phyloP scores from a whole-genome alignment of 257 asterid species.

The Nicotiana noctiflora region DNA sequence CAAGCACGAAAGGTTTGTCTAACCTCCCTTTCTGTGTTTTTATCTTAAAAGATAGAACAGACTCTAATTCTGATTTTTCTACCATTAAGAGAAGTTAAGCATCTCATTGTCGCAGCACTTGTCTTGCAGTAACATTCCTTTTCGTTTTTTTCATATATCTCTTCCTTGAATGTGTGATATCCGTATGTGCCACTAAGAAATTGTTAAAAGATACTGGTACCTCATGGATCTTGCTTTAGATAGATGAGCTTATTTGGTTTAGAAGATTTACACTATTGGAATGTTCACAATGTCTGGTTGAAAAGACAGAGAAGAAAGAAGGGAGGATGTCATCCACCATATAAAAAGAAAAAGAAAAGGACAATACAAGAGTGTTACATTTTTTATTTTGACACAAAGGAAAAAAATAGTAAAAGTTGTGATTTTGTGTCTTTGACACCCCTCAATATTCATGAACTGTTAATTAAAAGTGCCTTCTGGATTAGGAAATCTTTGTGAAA shows the following conservation, averaged over 20 bases:
- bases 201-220: background rate
- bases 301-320: background rate
- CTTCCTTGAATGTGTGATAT: background rate
- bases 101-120: background rate
- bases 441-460: too few relatives aligned
- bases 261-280: background rate
- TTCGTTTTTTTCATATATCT: background rate
- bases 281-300: background rate
- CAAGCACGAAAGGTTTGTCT: constrained; percentile 59
- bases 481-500: too few relatives aligned
- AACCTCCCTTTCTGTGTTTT: background rate
- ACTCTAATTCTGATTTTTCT: background rate
- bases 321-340: background rate
- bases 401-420: too few relatives aligned
- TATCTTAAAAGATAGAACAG: background rate
- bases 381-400: too few relatives aligned
- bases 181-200: background rate
- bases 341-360: background rate
- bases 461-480: too few relatives aligned
- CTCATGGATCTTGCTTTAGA: background rate
- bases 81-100: background rate
- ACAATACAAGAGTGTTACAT: too few relatives aligned
- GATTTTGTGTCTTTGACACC: too few relatives aligned
- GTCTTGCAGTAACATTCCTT: background rate
- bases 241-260: background rate